Base-by-base conservation (phyloP, 2,329 filamentous ascomycete genomes). In the Meredithiella fracta region DNA sequence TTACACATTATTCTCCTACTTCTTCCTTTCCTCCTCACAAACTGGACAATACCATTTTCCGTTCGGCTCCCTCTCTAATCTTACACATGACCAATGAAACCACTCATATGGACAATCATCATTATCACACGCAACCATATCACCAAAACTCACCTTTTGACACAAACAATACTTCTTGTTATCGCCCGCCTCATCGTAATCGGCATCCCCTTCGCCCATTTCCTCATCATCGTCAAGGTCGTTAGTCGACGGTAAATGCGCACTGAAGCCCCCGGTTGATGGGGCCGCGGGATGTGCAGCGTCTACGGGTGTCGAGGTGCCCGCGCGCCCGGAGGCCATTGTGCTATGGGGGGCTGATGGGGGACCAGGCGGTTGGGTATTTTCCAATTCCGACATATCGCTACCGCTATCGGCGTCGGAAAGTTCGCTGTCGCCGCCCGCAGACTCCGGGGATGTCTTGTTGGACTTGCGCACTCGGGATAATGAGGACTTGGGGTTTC, bases 111-210 rank as follows among this genome's bases (percentile, higher is more conserved):
- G 80, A 68, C 86, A 92, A 61, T 82, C 76, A 58, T 85, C 80
- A 67, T 91, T 91, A 71, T 92, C 86, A 70, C 86, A 92, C 29
- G 85, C 86, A 60, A 92, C 86, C 86, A 92, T 92, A 64, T 91
- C 84, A 59, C 86, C 86, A 64, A 86, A 89, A 67, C 84, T 88
- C 61, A 90, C 83, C 63, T 85, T 85, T 66, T 90, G 83, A 67
- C 86, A 92, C 29, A 83, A 75, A 69, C 86, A 92, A 69, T 92
- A 92, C 67, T 87, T 86, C 65, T 85, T 83, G 68, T 89, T 85
- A 60, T 83, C 82, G 55, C 80, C 81, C 44, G 83, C 83, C 56
- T 87, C 84, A 52, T 87, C 83, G 31, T 83, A 81, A 22, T 79
- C 74, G 7, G 71, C 75, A 56, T 74, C n/a, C n/a, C n/a, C n/a